Evolutionary conservation across 139 green algal species (phyloP).

Genomic region (Auxenochlorella pyrenoidosa): DNA sequence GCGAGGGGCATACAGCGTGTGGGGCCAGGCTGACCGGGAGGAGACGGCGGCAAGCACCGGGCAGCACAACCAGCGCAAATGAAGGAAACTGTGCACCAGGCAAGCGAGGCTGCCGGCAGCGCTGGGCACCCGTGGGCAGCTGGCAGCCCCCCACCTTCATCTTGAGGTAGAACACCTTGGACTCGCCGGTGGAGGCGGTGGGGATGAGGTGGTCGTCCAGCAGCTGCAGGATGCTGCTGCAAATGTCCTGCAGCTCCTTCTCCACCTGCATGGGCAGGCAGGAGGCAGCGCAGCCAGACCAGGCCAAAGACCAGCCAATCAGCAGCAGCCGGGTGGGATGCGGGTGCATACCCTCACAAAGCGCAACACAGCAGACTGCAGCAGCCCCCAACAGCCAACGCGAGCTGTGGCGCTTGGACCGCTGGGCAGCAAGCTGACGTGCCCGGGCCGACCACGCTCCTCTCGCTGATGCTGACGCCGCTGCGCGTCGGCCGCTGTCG

Average conservation of each 20-base stretch:
- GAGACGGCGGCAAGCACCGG: too few species aligned
- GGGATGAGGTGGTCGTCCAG: constrained; percentile 97
- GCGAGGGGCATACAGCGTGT: too few species aligned
- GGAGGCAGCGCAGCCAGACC: background rate
- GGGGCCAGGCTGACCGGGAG: too few species aligned
- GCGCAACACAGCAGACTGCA: background rate
- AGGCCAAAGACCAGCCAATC: background rate
- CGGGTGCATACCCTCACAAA: too few species aligned
- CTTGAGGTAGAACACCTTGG: constrained; percentile 99
- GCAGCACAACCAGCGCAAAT: background rate
- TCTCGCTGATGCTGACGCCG: too few species aligned
- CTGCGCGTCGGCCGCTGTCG: background rate
- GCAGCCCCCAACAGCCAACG: background rate
- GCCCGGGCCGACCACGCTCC: background rate
- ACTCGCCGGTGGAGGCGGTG: constrained; percentile 91
- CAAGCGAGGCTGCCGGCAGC: too few species aligned
- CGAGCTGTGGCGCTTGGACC: background rate
- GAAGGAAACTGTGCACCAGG: background rate
- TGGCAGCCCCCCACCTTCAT: constrained; percentile 57
- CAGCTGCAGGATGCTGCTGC: constrained; percentile 88
- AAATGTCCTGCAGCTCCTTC: constrained; percentile 92
- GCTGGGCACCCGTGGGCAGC: too few species aligned
- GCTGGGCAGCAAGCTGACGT: background rate
- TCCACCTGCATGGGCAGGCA: constrained; percentile 65
- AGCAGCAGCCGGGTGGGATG: background rate